Evolutionary conservation across 345 rosid genomes (phyloP).

Genomic region (Carallia brachiata): DNA sequence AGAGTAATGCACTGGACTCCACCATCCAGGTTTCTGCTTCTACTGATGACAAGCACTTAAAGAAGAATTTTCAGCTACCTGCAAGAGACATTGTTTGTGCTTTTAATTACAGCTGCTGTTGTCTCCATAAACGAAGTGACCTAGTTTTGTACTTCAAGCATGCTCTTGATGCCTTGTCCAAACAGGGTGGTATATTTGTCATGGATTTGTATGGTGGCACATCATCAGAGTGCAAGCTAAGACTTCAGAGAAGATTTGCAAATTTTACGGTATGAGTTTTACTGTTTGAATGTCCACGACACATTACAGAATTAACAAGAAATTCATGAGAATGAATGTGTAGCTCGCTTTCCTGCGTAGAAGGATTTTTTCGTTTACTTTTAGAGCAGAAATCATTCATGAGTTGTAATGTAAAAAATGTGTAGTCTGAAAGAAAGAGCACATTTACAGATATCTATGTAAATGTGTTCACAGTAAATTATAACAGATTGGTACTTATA

Average conservation of each 20-base stretch:
- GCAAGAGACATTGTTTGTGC: constrained; percentile 88
- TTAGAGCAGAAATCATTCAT: too few relatives aligned
- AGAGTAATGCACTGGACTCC: constrained; percentile 24
- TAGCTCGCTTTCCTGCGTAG: neutral
- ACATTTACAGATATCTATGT: too few relatives aligned
- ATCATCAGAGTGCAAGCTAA: constrained; percentile 70
- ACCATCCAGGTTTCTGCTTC: constrained; percentile 11
- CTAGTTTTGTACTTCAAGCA: constrained; percentile 74
- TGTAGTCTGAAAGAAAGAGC: too few relatives aligned
- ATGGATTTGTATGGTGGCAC: constrained; percentile 94
- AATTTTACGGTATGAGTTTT: constrained; percentile 58
- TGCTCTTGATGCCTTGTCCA: constrained; percentile 57
- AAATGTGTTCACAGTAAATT: too few relatives aligned
- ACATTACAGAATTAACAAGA: constrained; percentile 1
- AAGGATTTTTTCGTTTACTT: neutral
- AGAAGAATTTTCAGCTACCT: constrained; percentile 38
- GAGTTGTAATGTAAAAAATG: too few relatives aligned
- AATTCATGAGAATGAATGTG: constrained; percentile 1
- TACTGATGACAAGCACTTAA: constrained; percentile 22
- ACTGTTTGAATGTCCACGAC: neutral
- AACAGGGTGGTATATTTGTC: constrained; percentile 75
- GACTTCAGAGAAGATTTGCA: constrained; percentile 75
- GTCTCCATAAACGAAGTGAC: constrained; percentile 76
- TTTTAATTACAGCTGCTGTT: constrained; percentile 90
- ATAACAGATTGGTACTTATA: too few relatives aligned